Evolutionary conservation across 768 basidiomycete species (phyloP), one percentile per base, ranked within the genome.

Genomic region (Tricholoma terreum): DNA sequence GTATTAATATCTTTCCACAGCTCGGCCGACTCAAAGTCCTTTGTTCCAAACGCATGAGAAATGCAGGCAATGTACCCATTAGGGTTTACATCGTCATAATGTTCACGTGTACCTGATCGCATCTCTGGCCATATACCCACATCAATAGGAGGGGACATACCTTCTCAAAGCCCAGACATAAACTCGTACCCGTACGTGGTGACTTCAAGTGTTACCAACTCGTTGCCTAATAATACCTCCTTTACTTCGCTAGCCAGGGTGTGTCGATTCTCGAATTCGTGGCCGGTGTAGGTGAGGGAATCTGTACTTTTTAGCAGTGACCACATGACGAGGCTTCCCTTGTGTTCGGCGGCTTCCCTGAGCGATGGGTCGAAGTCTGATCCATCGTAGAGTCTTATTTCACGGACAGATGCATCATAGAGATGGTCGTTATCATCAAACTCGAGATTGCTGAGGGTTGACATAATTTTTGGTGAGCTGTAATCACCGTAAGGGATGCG

Each of bases 121-220:
- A 73, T 52, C 14, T 6, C 1, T 2, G 42, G 40, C 10, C 7
- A 8, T 19, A 42, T 7, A 19, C n/a, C 6, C 7, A 42, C 8
- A 19, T 1, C 17, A 42, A 17, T 4, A 1, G 4, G 17, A 17
- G n/a, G 2, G 12, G 40, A 19, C 17, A 17, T 42, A 42, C 17
- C 40, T 42, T 19, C 40, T 1, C 65, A 69, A 0, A 63, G 52
- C 6, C 71, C 63, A 0, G 40, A 10, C 2, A 73, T 55, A 17
- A 54, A 38, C 3, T 34, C 15, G 40, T 64, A 69, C 0, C 40
- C 6, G 17, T 42, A 42, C 3, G n/a, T 62, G 62, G 0, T 67
- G 54, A 22, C 73, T 65, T 0, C 63, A 53, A 11, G 71, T 69
- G 33, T 65, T 55, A 54, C 72, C 68, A 9, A 71, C 71, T 0